Percentiles rank a stretch among this genome's conserved stretches.
These are phyloP conservation scores for Corymbia citriodora DNA, from an alignment of 441 rosid genomes.

Conservation along the genomic window DNA sequence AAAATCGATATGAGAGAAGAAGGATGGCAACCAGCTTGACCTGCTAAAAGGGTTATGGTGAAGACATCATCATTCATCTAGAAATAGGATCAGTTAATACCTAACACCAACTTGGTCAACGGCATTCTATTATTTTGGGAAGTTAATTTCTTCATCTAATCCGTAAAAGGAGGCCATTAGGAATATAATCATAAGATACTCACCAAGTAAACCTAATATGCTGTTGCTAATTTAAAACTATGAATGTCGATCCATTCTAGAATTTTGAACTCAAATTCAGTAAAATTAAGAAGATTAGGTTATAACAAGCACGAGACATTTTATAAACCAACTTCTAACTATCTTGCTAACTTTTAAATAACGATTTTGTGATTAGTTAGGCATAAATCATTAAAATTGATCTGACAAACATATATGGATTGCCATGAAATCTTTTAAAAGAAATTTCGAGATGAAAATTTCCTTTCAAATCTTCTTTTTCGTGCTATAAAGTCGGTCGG, in stretches of 20 bases:
- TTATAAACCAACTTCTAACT: background rate
- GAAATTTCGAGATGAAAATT: background rate
- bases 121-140: background rate
- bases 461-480: background rate
- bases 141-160: background rate
- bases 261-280: background rate
- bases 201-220: background rate
- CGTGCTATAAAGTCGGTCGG: background rate
- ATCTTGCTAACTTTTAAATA: background rate
- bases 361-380: background rate
- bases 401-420: background rate
- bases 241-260: background rate
- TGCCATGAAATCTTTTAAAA: background rate
- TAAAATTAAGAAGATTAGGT: background rate
- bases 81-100: constrained; percentile 1
- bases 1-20: background rate
- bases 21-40: background rate
- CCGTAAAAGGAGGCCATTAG: background rate
- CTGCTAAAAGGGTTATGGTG: background rate
- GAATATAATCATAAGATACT: background rate
- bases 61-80: background rate
- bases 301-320: background rate
- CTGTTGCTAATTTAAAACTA: background rate
- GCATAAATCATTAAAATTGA: background rate
- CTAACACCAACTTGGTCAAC: constrained; percentile 1